Evolutionary conservation across 73 alveolate species (phyloP).

Genomic region (Vitrella brassicaformis): DNA sequence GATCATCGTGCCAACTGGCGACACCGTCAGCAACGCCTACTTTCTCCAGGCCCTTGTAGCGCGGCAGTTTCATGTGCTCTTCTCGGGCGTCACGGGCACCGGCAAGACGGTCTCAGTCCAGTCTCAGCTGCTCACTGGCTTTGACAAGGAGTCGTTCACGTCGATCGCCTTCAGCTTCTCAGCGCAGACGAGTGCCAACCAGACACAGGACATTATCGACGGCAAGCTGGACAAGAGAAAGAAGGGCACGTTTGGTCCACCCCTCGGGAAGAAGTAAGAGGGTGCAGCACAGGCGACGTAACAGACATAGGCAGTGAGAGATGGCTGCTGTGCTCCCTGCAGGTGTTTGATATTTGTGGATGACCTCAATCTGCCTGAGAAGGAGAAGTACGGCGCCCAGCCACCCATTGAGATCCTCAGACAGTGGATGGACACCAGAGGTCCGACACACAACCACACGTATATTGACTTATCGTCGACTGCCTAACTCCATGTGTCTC

Average conservation of each 20-base stretch:
- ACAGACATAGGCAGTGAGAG: constrained; percentile 68
- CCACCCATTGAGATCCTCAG: constrained; percentile 96
- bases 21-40: constrained; percentile 86
- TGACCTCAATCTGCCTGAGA: constrained; percentile 95
- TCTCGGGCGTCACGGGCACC: constrained; percentile 98
- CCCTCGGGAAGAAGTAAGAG: constrained; percentile 83
- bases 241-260: constrained; percentile 88
- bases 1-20: constrained; percentile 93
- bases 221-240: constrained; percentile 90
- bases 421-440: constrained; percentile 95
- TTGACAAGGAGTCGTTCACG: constrained; percentile 63
- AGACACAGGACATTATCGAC: constrained; percentile 87
- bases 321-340: too few species aligned
- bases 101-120: constrained; percentile 36
- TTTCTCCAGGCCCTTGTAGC: constrained; percentile 71
- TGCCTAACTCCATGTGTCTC: constrained; percentile 13
- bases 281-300: too few species aligned
- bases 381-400: constrained; percentile 93
- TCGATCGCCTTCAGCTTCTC: constrained; percentile 80
- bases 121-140: constrained; percentile 23
- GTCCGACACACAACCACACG: too few species aligned
- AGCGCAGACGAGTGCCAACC: constrained; percentile 95
- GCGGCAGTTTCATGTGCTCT: constrained; percentile 74
- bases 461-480: too few species aligned
- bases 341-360: constrained; percentile 88